Evolutionary conservation across 192 early-diverging fungal genomes (phyloP), one percentile per base, ranked within the genome.

Genomic region (Chytriomyces confervae): DNA sequence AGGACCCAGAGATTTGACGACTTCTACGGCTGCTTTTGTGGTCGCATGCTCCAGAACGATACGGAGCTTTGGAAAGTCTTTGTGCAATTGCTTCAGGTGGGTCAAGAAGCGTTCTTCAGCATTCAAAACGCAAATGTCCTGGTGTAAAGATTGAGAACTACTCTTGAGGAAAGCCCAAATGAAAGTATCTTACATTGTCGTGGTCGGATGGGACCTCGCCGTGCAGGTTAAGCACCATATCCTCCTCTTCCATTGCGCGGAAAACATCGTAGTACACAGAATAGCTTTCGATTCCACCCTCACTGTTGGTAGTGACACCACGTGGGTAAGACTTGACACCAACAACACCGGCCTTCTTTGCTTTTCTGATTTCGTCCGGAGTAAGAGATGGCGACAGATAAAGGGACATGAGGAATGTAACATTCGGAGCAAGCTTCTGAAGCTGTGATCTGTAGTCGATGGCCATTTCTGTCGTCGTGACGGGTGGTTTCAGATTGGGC

Each of bases 21-120:
- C 90, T 18, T 98, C 94, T 5, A 99, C 94, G 3, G 97, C 95
- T 6, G 95, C 97, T 75, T 92, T 89, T 1, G 96, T 94, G 0
- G 97, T 99, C 0, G 97, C 97, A 71, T 99, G 97, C 82, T 99
- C 97, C 27, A 99, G 86, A 11, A 99, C 95, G 69, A 99, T 99
- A 69, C 93, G 92, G 46, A 99, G 90, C 24, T 92, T 91, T 29
- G 97, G 97, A 83, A 99, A 99, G 46, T 91, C 95, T 50, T 77
- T 60, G 81, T 98, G 95, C 53, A 99, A 89, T 73, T 95, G 85
- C 64, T 91, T 83, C 61, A 99, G 86, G 60, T 97, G 94, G 9
- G 82, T 88, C 69, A 99, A 84, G 83, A 99, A 99, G 65, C 88
- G 84, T 76, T 95, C 95, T 81, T 99, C 97, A 0, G 97, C 97